phyloP scores from a whole-genome alignment of 768 basidiomycete species.

The Paxillus involutus region DNA sequence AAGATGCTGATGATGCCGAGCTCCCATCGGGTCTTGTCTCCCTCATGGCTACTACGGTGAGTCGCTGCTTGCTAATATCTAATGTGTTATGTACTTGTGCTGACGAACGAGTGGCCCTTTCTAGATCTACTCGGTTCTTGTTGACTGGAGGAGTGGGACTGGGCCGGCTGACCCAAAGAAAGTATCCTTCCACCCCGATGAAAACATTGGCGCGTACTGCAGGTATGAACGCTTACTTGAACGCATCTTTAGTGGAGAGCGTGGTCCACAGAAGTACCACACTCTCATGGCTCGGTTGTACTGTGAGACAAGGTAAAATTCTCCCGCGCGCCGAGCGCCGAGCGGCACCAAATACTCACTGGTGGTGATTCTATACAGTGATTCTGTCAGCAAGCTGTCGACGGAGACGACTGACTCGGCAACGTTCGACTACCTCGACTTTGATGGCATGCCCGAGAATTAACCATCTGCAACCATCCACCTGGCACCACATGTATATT shows the following conservation, averaged over 20 bases:
- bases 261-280: neutral
- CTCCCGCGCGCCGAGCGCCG: neutral
- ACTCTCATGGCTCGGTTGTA: neutral
- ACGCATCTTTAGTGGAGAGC: neutral
- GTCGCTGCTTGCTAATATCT: neutral
- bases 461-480: no score
- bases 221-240: neutral
- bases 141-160: neutral
- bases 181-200: neutral
- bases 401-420: neutral
- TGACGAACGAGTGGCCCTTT: no score
- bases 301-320: neutral
- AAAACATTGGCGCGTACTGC: neutral
- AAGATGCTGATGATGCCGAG: conserved; percentile 1
- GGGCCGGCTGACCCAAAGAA: neutral
- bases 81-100: neutral
- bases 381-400: neutral
- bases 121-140: neutral
- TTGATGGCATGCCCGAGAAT: no score
- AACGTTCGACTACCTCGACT: neutral
- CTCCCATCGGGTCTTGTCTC: neutral
- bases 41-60: neutral
- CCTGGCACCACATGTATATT: no score
- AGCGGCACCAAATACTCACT: no score
- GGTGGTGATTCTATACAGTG: neutral